Evolutionary conservation across 768 basidiomycete species (phyloP).

Genomic region (Mycena belliarum): DNA sequence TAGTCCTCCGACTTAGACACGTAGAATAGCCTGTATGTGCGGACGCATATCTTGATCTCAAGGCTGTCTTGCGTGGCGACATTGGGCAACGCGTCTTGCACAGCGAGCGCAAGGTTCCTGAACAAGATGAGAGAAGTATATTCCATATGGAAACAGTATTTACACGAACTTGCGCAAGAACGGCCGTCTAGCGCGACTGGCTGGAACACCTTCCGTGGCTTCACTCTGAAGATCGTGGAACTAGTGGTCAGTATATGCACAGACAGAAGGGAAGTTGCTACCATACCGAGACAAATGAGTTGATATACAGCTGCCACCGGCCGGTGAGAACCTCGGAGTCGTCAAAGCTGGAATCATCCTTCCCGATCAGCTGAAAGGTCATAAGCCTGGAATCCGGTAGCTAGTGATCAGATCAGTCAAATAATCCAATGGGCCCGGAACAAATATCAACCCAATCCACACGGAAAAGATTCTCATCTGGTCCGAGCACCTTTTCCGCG

Average conservation of each 20-base stretch:
- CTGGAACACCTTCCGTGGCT: slow-evolving; percentile 54
- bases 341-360: slow-evolving; percentile 74
- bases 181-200: slow-evolving; percentile 50
- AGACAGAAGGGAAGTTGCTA: background rate
- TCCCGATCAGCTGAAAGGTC: slow-evolving; percentile 76
- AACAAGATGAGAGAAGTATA: background rate
- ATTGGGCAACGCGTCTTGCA: slow-evolving; percentile 42
- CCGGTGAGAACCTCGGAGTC: slow-evolving; percentile 76
- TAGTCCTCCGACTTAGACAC: slow-evolving; percentile 69
- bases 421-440: background rate
- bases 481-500: slow-evolving; percentile 69
- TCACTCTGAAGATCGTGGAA: slow-evolving; percentile 44
- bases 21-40: slow-evolving; percentile 81
- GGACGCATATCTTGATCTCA: slow-evolving; percentile 83
- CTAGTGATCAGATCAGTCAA: slow-evolving; percentile 35
- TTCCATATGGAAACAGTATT: background rate
- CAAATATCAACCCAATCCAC: slow-evolving; percentile 69
- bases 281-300: slow-evolving; percentile 70
- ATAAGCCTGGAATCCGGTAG: slow-evolving; percentile 64
- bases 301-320: slow-evolving; percentile 79
- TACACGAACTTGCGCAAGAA: slow-evolving; percentile 64
- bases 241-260: background rate
- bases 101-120: slow-evolving; percentile 42
- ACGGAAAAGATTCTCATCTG: slow-evolving; percentile 78
- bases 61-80: slow-evolving; percentile 58